Evolutionary conservation across 805 yeast genomes (phyloP).

Genomic region (Barnettozyma siamensis): DNA sequence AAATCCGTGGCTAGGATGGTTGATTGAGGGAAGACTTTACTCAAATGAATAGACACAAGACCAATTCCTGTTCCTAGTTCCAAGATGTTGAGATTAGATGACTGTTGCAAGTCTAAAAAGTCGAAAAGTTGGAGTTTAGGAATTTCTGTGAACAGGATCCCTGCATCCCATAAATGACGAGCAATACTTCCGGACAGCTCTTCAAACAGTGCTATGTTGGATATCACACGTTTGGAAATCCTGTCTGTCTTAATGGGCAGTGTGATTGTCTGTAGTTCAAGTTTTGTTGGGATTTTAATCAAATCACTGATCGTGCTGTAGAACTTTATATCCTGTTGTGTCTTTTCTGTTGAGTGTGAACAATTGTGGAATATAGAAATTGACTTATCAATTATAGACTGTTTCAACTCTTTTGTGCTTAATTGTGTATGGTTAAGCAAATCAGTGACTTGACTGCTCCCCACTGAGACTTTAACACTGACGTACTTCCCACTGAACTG

Average conservation of each 20-base stretch:
- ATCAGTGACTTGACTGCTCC: slow-evolving; percentile 6
- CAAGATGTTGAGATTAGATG: slow-evolving; percentile 18
- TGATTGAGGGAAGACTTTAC: slow-evolving; percentile 17
- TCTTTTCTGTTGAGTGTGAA: slow-evolving; percentile 1
- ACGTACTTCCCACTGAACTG: slow-evolving; percentile 7
- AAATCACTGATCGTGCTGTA: slow-evolving; percentile 15
- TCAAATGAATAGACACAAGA: slow-evolving; percentile 29
- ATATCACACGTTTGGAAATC: slow-evolving; percentile 12
- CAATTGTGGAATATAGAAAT: slow-evolving; percentile 6
- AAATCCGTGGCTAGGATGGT: slow-evolving; percentile 31
- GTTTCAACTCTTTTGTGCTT: slow-evolving; percentile 10
- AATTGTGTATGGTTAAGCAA: slow-evolving; percentile 8
- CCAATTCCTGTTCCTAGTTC: slow-evolving; percentile 43
- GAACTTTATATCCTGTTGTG: slow-evolving; percentile 6
- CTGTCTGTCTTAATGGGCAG: slow-evolving; percentile 19
- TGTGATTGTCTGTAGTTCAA: not conserved
- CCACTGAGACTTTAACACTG: slow-evolving; percentile 11
- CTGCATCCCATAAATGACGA: slow-evolving; percentile 40
- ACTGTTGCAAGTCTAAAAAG: slow-evolving; percentile 7
- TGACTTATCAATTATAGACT: slow-evolving; percentile 11
- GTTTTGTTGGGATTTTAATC: slow-evolving; percentile 11
- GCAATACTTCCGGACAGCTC: slow-evolving; percentile 37
- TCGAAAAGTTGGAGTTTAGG: slow-evolving; percentile 5
- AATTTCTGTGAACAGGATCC: slow-evolving; percentile 20
- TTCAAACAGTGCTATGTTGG: slow-evolving; percentile 23